A percentile compares a stretch with the other conserved stretches of the same genome.
Evolutionary conservation across 169 alveolate genomes (phyloP).

Genomic region (Eimeria nieschulzi): DNA sequence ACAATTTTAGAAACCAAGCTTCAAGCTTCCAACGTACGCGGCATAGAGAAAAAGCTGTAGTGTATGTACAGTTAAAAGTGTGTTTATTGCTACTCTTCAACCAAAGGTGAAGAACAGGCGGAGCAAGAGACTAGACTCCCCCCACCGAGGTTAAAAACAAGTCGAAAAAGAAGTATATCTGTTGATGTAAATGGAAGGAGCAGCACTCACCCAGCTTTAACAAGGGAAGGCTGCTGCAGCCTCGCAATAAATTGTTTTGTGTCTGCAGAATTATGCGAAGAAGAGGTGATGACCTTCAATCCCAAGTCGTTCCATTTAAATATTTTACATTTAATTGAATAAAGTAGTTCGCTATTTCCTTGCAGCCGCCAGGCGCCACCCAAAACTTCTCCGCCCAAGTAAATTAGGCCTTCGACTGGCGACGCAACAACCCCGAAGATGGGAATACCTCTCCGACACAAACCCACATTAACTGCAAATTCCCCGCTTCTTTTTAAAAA

Average conservation of each 20-base stretch:
- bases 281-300: slow-evolving; percentile 20
- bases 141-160: too few relatives aligned
- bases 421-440: slow-evolving; percentile 78
- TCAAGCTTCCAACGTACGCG: too few relatives aligned
- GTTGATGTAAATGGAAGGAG: too few relatives aligned
- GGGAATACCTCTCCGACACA: slow-evolving; percentile 70
- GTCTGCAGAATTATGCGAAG: slow-evolving; percentile 39
- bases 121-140: too few relatives aligned
- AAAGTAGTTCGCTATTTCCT: not conserved
- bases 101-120: too few relatives aligned
- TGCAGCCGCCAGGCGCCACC: slow-evolving; percentile 40
- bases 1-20: too few relatives aligned
- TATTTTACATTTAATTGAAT: not conserved
- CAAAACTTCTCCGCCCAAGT: slow-evolving; percentile 59
- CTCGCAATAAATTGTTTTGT: not conserved
- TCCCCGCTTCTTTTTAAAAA: slow-evolving; percentile 78
- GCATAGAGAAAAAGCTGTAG: too few relatives aligned
- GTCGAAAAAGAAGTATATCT: too few relatives aligned
- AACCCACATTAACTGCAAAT: slow-evolving; percentile 79
- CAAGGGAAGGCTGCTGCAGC: slow-evolving; percentile 11
- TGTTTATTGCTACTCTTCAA: not conserved
- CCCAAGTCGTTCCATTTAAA: slow-evolving; percentile 21
- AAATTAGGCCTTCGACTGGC: slow-evolving; percentile 71
- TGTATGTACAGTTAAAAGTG: not conserved
- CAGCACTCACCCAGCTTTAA: slow-evolving; percentile 52